A percentile compares a stretch with the other conserved stretches of the same genome.
Conservation (phyloP, 805 yeast genomes). For the Saccharomycopsis olivae region DNA sequence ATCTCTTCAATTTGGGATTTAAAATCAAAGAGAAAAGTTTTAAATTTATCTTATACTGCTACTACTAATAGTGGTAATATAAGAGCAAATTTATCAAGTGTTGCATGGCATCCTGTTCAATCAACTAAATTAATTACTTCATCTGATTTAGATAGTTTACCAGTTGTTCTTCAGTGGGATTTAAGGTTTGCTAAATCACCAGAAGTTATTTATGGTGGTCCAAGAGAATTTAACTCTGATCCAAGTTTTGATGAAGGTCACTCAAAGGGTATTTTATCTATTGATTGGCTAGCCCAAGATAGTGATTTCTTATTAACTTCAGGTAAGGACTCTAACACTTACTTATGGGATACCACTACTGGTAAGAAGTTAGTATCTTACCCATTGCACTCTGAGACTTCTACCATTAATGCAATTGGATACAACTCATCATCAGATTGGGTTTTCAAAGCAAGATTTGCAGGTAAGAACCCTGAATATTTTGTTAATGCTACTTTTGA, state of each 20-base stretch:
- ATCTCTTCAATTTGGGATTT: slow-evolving; percentile 92
- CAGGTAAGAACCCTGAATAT: slow-evolving; percentile 79
- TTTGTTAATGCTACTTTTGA: slow-evolving; percentile 86
- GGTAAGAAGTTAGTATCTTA: slow-evolving; percentile 73
- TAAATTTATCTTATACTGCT: slow-evolving; percentile 68
- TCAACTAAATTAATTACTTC: slow-evolving; percentile 85
- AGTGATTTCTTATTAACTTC: slow-evolving; percentile 71
- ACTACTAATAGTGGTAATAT: slow-evolving; percentile 31
- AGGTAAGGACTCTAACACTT: slow-evolving; percentile 82
- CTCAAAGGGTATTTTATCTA: slow-evolving; percentile 73
- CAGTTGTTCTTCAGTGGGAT: slow-evolving; percentile 86
- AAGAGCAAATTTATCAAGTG: slow-evolving; percentile 65
- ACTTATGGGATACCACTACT: slow-evolving; percentile 80
- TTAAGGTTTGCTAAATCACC: slow-evolving; percentile 91
- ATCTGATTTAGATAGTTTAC: slow-evolving; percentile 67
- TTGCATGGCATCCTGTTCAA: slow-evolving; percentile 91
- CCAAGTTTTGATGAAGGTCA: slow-evolving; percentile 57
- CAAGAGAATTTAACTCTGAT: slow-evolving; percentile 20
- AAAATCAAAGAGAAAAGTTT: slow-evolving; percentile 75
- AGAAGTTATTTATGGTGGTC: slow-evolving; percentile 28
- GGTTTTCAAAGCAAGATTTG: slow-evolving; percentile 84
- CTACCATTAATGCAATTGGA: slow-evolving; percentile 18
- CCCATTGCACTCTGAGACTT: slow-evolving; percentile 32
- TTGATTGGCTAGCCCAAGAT: slow-evolving; percentile 91
- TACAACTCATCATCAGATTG: slow-evolving; percentile 67